phyloP scores from a whole-genome alignment of 768 basidiomycete genomes.

The Naganishia onofrii region DNA sequence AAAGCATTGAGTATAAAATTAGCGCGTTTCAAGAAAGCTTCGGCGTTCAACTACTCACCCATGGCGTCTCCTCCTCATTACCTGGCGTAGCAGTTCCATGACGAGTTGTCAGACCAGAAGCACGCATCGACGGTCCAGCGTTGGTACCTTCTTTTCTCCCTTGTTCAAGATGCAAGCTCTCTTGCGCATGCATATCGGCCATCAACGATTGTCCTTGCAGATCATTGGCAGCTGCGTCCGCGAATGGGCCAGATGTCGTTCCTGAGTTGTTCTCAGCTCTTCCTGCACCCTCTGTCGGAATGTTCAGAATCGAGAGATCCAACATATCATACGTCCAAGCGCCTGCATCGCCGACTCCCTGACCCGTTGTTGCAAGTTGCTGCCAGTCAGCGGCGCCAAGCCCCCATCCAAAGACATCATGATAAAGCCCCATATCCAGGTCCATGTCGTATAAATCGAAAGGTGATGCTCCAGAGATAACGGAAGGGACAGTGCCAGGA shows the following conservation, averaged over 20 bases:
- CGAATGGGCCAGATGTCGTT: not conserved
- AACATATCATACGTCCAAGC: slow-evolving; percentile 16
- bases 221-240: not conserved
- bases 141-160: not conserved
- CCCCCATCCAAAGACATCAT: slow-evolving; percentile 20
- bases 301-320: slow-evolving; percentile 1
- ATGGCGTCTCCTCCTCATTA: slow-evolving; percentile 17
- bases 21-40: too few species aligned
- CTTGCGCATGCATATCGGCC: not conserved
- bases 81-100: slow-evolving; percentile 11
- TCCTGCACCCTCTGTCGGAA: not conserved
- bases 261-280: not conserved
- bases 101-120: slow-evolving; percentile 11
- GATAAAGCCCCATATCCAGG: slow-evolving; percentile 19
- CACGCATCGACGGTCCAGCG: not conserved
- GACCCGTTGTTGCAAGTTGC: not conserved
- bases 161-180: not conserved
- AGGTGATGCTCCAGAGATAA: slow-evolving; percentile 7
- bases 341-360: not conserved
- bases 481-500: slow-evolving; percentile 3
- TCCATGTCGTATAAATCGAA: slow-evolving; percentile 7
- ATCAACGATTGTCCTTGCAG: not conserved
- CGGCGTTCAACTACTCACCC: slow-evolving; percentile 7
- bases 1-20: too few species aligned
- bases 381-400: slow-evolving; percentile 20